Base-by-base conservation (phyloP, 31 red algal genomes). In the Endocladia muricata region DNA sequence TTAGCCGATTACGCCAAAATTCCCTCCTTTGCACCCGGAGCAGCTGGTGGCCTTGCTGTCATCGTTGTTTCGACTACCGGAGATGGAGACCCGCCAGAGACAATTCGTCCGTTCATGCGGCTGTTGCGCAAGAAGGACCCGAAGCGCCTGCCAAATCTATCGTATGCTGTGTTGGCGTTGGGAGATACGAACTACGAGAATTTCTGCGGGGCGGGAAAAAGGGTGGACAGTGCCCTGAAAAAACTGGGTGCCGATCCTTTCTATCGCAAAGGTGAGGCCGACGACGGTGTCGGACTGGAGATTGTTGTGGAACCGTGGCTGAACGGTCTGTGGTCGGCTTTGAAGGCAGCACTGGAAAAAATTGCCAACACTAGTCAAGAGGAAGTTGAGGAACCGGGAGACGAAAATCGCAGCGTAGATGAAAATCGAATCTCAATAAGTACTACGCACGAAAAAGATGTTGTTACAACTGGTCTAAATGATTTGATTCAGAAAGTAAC, bases 111-210 rank as follows among this genome's bases (percentile, higher is more conserved):
- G 11, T 91, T 98, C 59, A 83, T 94, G 72, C 81, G 85, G 29
- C 86, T 88, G 13, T 25, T 94, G 17, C 63, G 91, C 1, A 76
- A 81, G 61, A 94, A 94, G 56, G 83, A 83, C 48, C 67, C 82
- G 17, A 74, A 59, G 28, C 55, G 30, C 6, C 59, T 96, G 32
- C 47, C 63, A 49, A 63, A 74, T 11, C 61, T 94, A 13, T 64
- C 55, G 34, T 98, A 84, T 70, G 64, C 76, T 11, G 83, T 94
- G 30, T 85, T 98, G 32, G 89, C 73, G 0, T 74, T 98, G 6
- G 95, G 95, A 9, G 95, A 98, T 44, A 90, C 82, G 19, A 91
- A 88, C 57, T 98, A 94, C 72, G 84, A 86, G 61, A 91, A 98
- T 42, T 98, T 98, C 56, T 98, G 95, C 37, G 41, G 68, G 2